Evolutionary conservation across 768 basidiomycete species (phyloP), one percentile per base, ranked within the genome.

Genomic region (Cystofilobasidium macerans): DNA sequence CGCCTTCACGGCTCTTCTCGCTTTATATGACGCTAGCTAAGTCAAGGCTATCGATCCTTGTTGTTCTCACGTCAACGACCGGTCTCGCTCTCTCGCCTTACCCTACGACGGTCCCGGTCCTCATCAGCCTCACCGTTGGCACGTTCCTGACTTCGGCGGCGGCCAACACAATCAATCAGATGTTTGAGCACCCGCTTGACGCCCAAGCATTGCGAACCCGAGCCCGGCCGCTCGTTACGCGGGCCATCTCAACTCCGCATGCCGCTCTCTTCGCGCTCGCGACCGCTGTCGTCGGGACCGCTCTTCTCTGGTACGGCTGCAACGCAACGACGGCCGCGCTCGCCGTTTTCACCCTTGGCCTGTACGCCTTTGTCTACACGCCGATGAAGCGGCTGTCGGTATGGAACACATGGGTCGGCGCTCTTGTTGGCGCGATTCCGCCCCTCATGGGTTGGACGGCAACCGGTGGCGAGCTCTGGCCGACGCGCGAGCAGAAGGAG

Each of bases 391-490:
- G 95, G 22, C 85, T 82, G 71, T 84, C 82, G 65, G 79, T 87
- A 7, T 79, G 79, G 70, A 99, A 95, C 74, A 99, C 94, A 1
- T 97, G 93, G 94, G 84, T 93, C 22, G 94, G 94, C 13, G 81
- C 90, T 0, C 80, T 98, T 26, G 94, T 99, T 3, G 95, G 95
- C 36, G 92, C 81, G 0, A 79, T 97, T 6, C 95, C 95, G 8
- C 92, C 94, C 2, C 77, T 99, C 59, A 97, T 99, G 88, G 95
- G 95, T 47, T 99, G 95, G 95, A 85, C 94, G 9, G 95, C 95
- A 1, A 89, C 88, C 65, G 93, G 92, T 0, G 89, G 88, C 26
- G 78, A 81, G 20, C 75, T 94, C 12, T 77, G 88, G 67, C 88
- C 88, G 0, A 80, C 81, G n/a, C 66, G 82, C 0, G 76, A 80